Percentiles rank a stretch among this genome's conserved stretches.
phyloP scores from a whole-genome alignment of 1,139 yeast species.

The Suhomyces taliae region DNA sequence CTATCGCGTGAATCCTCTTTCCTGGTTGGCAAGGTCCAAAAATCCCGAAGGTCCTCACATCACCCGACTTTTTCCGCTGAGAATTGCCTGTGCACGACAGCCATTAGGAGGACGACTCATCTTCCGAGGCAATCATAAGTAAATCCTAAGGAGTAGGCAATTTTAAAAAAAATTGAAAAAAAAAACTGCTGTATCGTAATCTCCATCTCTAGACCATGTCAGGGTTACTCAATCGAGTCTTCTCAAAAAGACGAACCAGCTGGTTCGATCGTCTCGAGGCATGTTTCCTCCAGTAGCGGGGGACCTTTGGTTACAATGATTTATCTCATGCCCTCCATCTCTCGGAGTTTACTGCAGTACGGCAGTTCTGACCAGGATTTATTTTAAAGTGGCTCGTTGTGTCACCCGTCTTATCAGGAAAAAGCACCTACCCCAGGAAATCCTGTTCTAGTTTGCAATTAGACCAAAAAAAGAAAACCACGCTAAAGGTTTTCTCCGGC shows the following conservation, averaged over 20 bases:
- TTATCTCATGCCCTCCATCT: not conserved
- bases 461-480: constrained; percentile 5
- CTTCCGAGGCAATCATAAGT: constrained; percentile 9
- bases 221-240: too few relatives aligned
- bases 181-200: too few relatives aligned
- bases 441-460: constrained; percentile 5
- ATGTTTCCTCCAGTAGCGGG: too few relatives aligned
- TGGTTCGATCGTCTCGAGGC: too few relatives aligned
- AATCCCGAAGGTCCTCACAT: not conserved
- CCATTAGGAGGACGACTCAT: constrained; percentile 8
- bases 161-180: too few relatives aligned
- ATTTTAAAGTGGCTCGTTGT: too few relatives aligned
- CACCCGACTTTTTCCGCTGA: constrained; percentile 10
- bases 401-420: constrained; percentile 1
- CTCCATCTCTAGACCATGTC: too few relatives aligned
- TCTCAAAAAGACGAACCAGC: too few relatives aligned
- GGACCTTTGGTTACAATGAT: not conserved
- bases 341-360: not conserved
- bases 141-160: not conserved
- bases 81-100: constrained; percentile 1
- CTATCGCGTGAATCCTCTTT: not conserved
- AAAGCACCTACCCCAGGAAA: constrained; percentile 8
- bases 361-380: not conserved
- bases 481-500: not conserved
- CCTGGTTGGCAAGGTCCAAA: constrained; percentile 1